phyloP scores from a whole-genome alignment of 768 basidiomycete genomes.

The Trametes maxima region DNA sequence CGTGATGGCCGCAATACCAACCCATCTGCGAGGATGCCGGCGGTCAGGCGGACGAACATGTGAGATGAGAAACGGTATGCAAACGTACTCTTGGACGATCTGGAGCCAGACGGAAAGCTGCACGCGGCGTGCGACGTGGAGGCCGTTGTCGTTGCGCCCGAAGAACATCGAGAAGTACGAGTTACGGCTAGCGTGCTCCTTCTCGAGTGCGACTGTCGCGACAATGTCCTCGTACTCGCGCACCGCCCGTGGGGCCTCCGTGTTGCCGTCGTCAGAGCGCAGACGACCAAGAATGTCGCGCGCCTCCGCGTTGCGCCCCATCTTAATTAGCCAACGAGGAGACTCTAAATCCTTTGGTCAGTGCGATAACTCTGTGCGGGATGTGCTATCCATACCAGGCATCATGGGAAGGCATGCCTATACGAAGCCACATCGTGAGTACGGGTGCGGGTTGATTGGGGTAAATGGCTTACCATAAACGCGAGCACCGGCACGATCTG shows the following conservation, averaged over 20 bases:
- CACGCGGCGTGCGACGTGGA: conserved; percentile 45
- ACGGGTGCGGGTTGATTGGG: background rate
- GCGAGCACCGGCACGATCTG: conserved; percentile 44
- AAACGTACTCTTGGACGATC: conserved; percentile 45
- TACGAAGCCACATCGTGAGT: background rate
- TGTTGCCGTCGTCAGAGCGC: conserved; percentile 32
- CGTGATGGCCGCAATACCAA: conserved; percentile 49
- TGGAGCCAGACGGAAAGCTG: conserved; percentile 49
- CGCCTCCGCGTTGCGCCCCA: conserved; percentile 42
- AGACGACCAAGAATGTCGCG: conserved; percentile 39
- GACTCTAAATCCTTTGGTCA: conserved; percentile 20
- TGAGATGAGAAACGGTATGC: background rate
- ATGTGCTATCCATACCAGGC: conserved; percentile 31
- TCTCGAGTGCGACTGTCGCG: conserved; percentile 42
- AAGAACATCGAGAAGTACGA: conserved; percentile 48
- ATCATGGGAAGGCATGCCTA: conserved; percentile 28
- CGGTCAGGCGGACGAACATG: background rate
- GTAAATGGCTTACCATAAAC: conserved; percentile 38
- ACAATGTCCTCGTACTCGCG: conserved; percentile 43
- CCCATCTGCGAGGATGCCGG: conserved; percentile 36
- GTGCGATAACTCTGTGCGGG: conserved; percentile 23
- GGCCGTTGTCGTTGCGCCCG: conserved; percentile 41
- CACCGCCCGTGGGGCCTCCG: conserved; percentile 30
- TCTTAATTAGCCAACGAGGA: conserved; percentile 43
- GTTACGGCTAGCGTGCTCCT: conserved; percentile 42